These are phyloP conservation scores for Yamagishiella unicocca DNA, from an alignment of 139 green algal genomes.

Conservation along the genomic window DNA sequence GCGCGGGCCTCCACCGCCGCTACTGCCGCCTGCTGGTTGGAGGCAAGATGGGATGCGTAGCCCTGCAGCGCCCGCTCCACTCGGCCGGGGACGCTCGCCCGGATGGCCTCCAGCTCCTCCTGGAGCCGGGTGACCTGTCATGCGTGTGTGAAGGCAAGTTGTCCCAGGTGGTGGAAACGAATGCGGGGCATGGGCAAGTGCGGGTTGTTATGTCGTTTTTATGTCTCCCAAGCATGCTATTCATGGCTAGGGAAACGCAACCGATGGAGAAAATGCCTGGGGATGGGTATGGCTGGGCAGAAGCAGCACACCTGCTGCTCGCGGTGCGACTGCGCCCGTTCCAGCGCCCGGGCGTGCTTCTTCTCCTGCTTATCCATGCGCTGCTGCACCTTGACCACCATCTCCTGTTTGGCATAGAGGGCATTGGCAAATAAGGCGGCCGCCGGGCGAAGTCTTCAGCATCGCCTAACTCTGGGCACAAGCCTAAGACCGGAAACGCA, in stretches of 20 bases:
- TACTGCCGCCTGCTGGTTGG: constrained; percentile 2
- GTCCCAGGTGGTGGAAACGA: no score
- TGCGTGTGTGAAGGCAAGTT: no score
- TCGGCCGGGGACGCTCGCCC: neutral
- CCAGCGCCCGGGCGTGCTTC: constrained; percentile 8
- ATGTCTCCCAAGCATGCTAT: no score
- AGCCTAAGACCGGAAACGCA: no score
- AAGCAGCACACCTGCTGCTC: constrained; percentile 19
- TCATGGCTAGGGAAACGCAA: no score
- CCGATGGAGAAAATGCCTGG: no score
- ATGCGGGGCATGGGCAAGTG: no score
- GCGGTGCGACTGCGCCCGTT: neutral
- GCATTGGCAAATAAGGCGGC: no score
- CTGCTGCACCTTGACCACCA: constrained; percentile 23
- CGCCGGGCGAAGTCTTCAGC: no score
- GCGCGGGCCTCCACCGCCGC: constrained; percentile 8
- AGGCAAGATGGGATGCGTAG: neutral
- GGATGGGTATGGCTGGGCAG: no score
- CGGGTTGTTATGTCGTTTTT: no score
- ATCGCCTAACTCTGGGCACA: no score
- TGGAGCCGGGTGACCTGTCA: constrained; percentile 12
- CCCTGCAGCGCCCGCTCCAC: constrained; percentile 7
- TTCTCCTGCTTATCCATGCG: constrained; percentile 39
- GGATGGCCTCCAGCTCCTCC: constrained; percentile 42
- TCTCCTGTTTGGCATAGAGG: constrained; percentile 19